A percentile compares a stretch with the other conserved stretches of the same genome.
Evolutionary conservation across 257 asterid species (phyloP).

Genomic region (Solanum gracilifrons): DNA sequence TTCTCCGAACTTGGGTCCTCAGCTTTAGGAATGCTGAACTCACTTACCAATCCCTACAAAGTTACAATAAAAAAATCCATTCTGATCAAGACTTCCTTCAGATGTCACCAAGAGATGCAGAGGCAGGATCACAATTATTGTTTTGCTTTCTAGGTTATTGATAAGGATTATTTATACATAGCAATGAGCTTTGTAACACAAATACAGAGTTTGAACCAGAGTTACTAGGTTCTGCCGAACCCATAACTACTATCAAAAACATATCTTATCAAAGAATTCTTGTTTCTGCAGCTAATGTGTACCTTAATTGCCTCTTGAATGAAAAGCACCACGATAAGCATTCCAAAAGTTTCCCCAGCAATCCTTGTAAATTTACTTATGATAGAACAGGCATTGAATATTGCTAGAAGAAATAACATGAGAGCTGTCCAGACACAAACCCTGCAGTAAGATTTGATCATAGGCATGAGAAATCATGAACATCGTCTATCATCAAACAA

Average conservation of each 20-base stretch:
- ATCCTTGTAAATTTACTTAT: slow-evolving; percentile 4
- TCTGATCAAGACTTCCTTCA: not conserved
- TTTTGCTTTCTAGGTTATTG: not conserved
- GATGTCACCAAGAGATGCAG: not conserved
- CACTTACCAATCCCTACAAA: slow-evolving; percentile 1
- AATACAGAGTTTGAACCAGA: not conserved
- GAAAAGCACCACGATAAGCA: slow-evolving; percentile 1
- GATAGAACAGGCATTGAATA: slow-evolving; percentile 1
- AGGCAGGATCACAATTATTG: not conserved
- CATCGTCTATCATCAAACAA: not conserved
- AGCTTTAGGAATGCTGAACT: not conserved
- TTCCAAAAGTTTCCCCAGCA: slow-evolving; percentile 10
- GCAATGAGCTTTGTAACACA: too few relatives aligned
- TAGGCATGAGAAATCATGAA: not conserved
- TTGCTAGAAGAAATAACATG: slow-evolving; percentile 1
- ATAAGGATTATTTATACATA: not conserved
- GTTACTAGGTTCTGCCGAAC: not conserved
- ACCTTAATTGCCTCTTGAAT: slow-evolving; percentile 9
- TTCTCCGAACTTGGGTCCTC: not conserved
- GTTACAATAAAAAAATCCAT: not conserved
- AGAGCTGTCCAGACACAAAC: slow-evolving; percentile 11
- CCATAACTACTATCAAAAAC: not conserved
- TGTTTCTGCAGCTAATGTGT: not conserved
- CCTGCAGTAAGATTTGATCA: not conserved
- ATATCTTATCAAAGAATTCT: too few relatives aligned